Base-by-base conservation (phyloP, 2,329 filamentous ascomycete genomes). In the Alternaria ethzedia region DNA sequence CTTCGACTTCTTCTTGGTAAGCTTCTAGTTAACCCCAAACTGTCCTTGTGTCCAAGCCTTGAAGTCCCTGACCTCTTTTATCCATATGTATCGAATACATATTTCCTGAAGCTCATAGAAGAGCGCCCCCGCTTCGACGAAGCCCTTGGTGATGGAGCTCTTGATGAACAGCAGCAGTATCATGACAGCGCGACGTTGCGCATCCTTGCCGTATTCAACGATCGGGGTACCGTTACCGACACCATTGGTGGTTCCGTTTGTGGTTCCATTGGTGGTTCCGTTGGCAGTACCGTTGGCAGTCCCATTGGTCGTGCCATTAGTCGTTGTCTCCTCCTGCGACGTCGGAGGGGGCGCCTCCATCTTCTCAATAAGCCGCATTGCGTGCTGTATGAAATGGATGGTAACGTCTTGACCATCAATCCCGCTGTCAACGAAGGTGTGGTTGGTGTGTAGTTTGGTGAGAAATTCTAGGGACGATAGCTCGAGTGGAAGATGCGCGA, bases 31-130 rank as follows among this genome's bases (percentile, higher is more conserved):
- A 21, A 26, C 47, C 21, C 15, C 36, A 17, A 58, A 28, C 45
- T 57, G 47, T 6, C 47, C 55, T 25, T 62, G 54, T 15, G 78
- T 59, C 68, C 75, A 77, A 12, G 45, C 56, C 60, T 73, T 76
- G 64, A 82, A 81, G 26, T 79, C 79, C 30, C 80, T 72, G 7
- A 82, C 80, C 59, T 82, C 80, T 59, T 67, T 76, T 15, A 82
- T 75, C 75, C 79, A 81, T 28, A 81, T 71, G 65, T 79, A 82
- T 54, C 79, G 61, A 45, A 78, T 74, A 41, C 78, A 79, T 62
- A 82, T 78, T 68, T 81, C 80, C 51, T 80, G 74, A 32, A 82
- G 79, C 61, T 82, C 80, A 60, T 75, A 81, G 44, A 76, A 77
- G 15, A 82, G 63, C n/a, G 72, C 70, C 26, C 77, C 68, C 6